A percentile compares a stretch with the other conserved stretches of the same genome.
Conservation (phyloP, 345 rosid genomes). For the Cardamine resedifolia region DNA sequence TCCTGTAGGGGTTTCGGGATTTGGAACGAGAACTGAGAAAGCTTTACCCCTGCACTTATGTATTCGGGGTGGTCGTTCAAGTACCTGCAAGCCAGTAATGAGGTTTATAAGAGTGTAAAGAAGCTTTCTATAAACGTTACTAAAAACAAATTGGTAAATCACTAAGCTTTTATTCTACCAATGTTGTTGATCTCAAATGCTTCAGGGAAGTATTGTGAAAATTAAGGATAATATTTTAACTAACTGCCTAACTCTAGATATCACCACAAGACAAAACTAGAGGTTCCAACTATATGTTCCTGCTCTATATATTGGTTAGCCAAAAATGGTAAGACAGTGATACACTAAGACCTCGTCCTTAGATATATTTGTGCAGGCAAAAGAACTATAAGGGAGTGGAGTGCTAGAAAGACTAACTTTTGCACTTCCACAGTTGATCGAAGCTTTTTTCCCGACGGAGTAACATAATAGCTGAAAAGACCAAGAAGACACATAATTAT, state of each 20-base stretch:
- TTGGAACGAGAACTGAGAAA: conserved; percentile 72
- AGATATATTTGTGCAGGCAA: not conserved
- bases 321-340: not conserved
- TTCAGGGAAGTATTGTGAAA: not conserved
- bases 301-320: not conserved
- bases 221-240: not conserved
- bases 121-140: not conserved
- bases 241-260: not conserved
- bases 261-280: not conserved
- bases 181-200: not conserved
- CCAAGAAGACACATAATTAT: not conserved
- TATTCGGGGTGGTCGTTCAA: conserved; percentile 59
- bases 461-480: conserved; percentile 67
- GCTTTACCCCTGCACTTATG: conserved; percentile 42
- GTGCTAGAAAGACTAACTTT: conserved; percentile 49
- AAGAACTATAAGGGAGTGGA: not conserved
- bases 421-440: conserved; percentile 82
- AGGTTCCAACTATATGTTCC: not conserved
- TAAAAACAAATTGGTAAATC: not conserved
- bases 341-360: not conserved
- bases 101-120: not conserved
- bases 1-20: conserved; percentile 71
- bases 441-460: conserved; percentile 90
- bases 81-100: conserved; percentile 43
- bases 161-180: not conserved